Evolutionary conservation across 495 filamentous ascomycete genomes (phyloP), one percentile per base, ranked within the genome.

Genomic region (Neurospora sp.): DNA sequence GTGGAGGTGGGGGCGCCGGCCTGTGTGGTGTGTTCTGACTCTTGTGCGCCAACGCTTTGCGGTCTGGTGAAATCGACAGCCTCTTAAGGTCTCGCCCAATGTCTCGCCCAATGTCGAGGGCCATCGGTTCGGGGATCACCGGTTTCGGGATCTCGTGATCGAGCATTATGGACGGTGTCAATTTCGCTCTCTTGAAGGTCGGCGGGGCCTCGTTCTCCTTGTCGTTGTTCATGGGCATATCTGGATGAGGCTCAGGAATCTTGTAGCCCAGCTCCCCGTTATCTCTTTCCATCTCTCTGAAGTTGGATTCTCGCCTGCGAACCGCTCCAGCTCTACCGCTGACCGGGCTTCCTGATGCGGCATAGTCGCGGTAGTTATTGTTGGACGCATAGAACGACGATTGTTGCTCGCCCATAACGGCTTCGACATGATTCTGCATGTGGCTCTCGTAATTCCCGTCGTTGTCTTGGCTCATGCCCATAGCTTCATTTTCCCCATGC

Each of bases 1-100:
- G 92, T 5, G 92, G 92, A 5, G 91, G 96, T 1, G 93, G 92
- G 11, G 90, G 91, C n/a, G 93, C 91, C n/a, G 92, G 87, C 73
- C 92, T 83, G 74, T 88, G 91, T 16, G 94, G 93, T 11, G 95
- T 96, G 77, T 98, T 99, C 74, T 89, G 90, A 80, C 88, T 95
- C 74, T 92, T 86, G 3, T 84, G 84, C 2, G 90, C 88, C 6
- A 99, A 84, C 37, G 91, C 90, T 76, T 90, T 91, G 75, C 93
- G 86, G 48, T 90, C 88, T 3, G 90, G 90, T 37, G 86, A 89
- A 23, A 66, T 66, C 54, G 54, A 66, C 27, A 66, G 78, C 77
- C 18, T 79, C 70, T n/a, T 74, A 59, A 42, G 73, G 48, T 54
- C 66, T 73, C 35, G 70, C 69, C 14, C 54, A 18, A 72, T 76